These are phyloP conservation scores for Mortierella sp. DNA, from an alignment of 371 early-diverging fungal genomes.

Conservation along the genomic window DNA sequence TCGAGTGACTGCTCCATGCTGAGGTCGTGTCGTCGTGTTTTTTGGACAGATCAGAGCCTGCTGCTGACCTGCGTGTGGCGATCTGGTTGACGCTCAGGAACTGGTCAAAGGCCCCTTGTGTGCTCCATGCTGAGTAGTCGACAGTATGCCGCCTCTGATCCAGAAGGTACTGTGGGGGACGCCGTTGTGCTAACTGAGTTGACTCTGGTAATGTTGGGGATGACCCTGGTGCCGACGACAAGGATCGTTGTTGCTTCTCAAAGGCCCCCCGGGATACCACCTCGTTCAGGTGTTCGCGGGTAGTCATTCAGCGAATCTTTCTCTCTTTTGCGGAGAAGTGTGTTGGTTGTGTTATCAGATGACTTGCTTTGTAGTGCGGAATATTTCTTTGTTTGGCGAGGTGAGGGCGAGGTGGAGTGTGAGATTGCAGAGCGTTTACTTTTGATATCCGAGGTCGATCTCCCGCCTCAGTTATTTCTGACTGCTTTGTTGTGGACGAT, in stretches of 20 bases:
- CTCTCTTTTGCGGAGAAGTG: neutral
- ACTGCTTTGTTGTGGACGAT: neutral
- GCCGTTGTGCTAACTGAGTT: neutral
- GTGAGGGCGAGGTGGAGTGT: neutral
- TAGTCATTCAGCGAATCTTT: neutral
- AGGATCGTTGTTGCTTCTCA: neutral
- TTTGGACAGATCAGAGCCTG: slow-evolving; percentile 10
- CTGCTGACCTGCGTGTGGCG: neutral
- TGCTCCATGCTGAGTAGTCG: slow-evolving; percentile 28
- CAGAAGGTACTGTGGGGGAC: slow-evolving; percentile 14
- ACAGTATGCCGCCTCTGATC: slow-evolving; percentile 36
- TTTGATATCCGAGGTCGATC: neutral
- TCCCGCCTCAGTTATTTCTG: neutral
- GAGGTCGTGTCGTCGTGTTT: neutral
- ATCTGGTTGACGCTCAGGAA: neutral
- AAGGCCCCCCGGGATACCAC: neutral
- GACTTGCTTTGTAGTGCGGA: neutral
- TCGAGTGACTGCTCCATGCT: slow-evolving; percentile 14
- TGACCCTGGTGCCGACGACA: slow-evolving; percentile 6
- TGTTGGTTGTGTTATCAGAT: neutral
- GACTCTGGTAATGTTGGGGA: neutral
- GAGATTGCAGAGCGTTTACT: neutral
- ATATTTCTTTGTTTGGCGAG: neutral
- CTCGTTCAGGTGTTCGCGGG: neutral
- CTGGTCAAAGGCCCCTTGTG: slow-evolving; percentile 8